Evolutionary conservation across 1,284 basidiomycete species (phyloP).

Genomic region (Tylopilus sp.): DNA sequence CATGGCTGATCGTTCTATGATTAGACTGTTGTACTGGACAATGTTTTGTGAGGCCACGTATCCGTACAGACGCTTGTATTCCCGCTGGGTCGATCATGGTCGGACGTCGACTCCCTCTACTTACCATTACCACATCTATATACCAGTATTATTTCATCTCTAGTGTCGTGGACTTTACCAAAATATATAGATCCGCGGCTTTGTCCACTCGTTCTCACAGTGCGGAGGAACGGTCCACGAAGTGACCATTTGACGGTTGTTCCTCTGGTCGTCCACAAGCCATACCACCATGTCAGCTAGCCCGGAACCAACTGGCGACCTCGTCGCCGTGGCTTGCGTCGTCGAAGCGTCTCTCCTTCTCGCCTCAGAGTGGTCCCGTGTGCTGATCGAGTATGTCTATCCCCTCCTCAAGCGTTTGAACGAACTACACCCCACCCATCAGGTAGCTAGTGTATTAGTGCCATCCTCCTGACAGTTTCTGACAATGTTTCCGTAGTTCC

Average conservation of each 20-base stretch:
- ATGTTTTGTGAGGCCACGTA: conserved; percentile 5
- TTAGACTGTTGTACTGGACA: conserved; percentile 7
- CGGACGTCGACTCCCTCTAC: conserved; percentile 1
- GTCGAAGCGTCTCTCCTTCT: conserved; percentile 61
- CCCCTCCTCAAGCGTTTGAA: conserved; percentile 51
- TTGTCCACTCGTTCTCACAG: conserved; percentile 7
- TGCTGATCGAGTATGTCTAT: conserved; percentile 48
- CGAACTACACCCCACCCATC: conserved; percentile 39
- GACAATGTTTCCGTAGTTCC: conserved; percentile 38
- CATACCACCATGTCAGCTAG: conserved; percentile 20
- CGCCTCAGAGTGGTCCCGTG: conserved; percentile 48
- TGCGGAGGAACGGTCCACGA: background rate
- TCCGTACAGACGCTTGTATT: conserved; percentile 4
- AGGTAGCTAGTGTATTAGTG: conserved; percentile 23
- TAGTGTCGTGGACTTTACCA: conserved; percentile 11
- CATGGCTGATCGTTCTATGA: conserved; percentile 32
- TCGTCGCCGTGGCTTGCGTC: conserved; percentile 54
- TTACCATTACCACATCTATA: conserved; percentile 15
- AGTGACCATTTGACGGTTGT: background rate
- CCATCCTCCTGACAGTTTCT: conserved; percentile 1
- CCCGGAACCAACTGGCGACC: conserved; percentile 23
- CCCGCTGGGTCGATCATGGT: background rate
- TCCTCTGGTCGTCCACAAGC: background rate
- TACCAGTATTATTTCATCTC: conserved; percentile 14
- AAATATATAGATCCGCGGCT: conserved; percentile 11